Percentiles rank a stretch among this genome's conserved stretches.
Evolutionary conservation across 805 yeast species (phyloP).

Genomic region (Sugiyamaella chiloensis): DNA sequence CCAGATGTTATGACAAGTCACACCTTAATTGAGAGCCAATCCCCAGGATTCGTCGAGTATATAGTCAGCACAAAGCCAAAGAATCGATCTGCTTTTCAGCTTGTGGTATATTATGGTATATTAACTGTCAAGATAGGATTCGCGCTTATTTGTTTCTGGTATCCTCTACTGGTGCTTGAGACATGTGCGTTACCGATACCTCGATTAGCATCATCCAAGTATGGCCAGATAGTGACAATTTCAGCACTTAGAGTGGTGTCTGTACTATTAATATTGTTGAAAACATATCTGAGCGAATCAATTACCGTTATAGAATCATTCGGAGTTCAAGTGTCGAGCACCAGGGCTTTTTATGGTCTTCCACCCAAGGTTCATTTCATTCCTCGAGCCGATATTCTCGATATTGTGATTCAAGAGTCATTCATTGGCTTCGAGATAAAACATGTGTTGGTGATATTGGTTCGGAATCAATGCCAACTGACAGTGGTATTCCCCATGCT

Average conservation of each 20-base stretch:
- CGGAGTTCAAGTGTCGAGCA: slow-evolving; percentile 46
- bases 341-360: slow-evolving; percentile 30
- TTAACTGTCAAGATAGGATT: too few relatives aligned
- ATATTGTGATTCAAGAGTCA: slow-evolving; percentile 72
- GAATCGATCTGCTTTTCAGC: too few relatives aligned
- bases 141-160: too few relatives aligned
- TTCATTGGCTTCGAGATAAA: slow-evolving; percentile 65
- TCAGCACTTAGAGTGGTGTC: too few relatives aligned
- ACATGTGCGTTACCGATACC: too few relatives aligned
- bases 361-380: slow-evolving; percentile 43
- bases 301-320: slow-evolving; percentile 43
- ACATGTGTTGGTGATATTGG: slow-evolving; percentile 59
- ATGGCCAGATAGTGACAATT: too few relatives aligned
- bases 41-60: neutral
- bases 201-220: too few relatives aligned
- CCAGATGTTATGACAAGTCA: neutral
- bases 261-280: too few relatives aligned
- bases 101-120: too few relatives aligned
- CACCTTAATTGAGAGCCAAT: neutral
- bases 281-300: slow-evolving; percentile 35
- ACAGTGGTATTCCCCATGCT: slow-evolving; percentile 31
- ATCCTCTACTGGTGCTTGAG: too few relatives aligned
- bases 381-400: slow-evolving; percentile 55
- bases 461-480: slow-evolving; percentile 38
- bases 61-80: neutral